Evolutionary conservation across 2,329 filamentous ascomycete species (phyloP).

Genomic region (Talaromyces islandicus): DNA sequence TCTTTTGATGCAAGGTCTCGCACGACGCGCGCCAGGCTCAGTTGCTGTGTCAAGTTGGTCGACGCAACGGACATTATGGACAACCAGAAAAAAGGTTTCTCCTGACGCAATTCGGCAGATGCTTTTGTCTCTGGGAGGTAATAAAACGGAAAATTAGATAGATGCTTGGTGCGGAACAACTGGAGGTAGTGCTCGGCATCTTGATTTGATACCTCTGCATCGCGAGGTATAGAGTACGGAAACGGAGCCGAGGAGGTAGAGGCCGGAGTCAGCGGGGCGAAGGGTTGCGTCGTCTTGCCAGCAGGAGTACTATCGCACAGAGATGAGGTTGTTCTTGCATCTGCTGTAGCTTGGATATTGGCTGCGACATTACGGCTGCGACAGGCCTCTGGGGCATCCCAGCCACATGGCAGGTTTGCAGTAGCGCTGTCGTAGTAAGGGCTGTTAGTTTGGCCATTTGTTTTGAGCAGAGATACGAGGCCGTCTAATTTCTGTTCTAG

Average conservation of each 20-base stretch:
- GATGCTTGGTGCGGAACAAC: constrained; percentile 38
- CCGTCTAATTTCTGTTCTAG: constrained; percentile 23
- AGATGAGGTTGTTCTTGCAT: background rate
- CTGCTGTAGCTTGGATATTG: background rate
- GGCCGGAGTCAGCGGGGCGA: background rate
- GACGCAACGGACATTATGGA: constrained; percentile 45
- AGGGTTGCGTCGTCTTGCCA: background rate
- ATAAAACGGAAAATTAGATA: constrained; percentile 43
- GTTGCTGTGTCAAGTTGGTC: constrained; percentile 38
- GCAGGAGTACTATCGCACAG: background rate
- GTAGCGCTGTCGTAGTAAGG: background rate
- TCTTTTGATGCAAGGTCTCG: constrained; percentile 43
- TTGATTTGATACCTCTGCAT: constrained; percentile 17
- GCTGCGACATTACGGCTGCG: background rate
- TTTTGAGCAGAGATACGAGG: constrained; percentile 21
- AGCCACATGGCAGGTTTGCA: background rate
- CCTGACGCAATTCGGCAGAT: constrained; percentile 32
- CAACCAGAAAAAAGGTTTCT: constrained; percentile 47
- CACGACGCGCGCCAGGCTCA: constrained; percentile 34
- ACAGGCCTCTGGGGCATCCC: background rate
- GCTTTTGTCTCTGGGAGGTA: constrained; percentile 34
- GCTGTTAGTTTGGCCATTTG: constrained; percentile 6
- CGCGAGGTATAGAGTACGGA: constrained; percentile 2
- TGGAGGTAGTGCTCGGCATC: constrained; percentile 37
- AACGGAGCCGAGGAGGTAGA: constrained; percentile 1